A percentile compares a stretch with the other conserved stretches of the same genome.
Evolutionary conservation across 192 early-diverging fungal species (phyloP).

Genomic region (Backusella australiensis): DNA sequence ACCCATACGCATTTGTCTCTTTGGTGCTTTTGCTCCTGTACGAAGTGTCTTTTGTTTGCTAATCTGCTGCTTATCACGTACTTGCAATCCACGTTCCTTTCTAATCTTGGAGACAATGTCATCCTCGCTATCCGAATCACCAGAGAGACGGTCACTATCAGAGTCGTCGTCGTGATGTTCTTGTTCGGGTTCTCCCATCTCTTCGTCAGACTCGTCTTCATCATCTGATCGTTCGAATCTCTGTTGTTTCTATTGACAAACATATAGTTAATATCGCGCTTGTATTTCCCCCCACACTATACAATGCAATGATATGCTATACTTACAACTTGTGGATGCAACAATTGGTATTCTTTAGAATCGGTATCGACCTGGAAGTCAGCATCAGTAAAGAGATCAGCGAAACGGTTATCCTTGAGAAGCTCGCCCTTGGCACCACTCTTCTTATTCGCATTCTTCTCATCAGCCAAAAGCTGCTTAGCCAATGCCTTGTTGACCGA

Average conservation of each 20-base stretch:
- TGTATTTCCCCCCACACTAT: not conserved
- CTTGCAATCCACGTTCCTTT: slow-evolving; percentile 27
- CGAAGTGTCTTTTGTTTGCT: slow-evolving; percentile 14
- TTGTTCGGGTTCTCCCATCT: slow-evolving; percentile 17
- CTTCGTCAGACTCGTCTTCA: slow-evolving; percentile 29
- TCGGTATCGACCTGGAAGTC: slow-evolving; percentile 90
- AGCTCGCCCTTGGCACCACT: slow-evolving; percentile 41
- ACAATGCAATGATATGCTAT: not conserved
- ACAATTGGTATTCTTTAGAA: slow-evolving; percentile 77
- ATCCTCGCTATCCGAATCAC: slow-evolving; percentile 41
- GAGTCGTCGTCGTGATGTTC: slow-evolving; percentile 31
- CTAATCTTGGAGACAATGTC: slow-evolving; percentile 36
- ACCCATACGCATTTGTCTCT: slow-evolving; percentile 25
- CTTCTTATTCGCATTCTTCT: slow-evolving; percentile 41
- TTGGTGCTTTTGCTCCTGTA: slow-evolving; percentile 9
- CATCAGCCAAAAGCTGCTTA: slow-evolving; percentile 57
- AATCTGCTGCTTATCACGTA: slow-evolving; percentile 17
- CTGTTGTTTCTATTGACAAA: slow-evolving; percentile 4
- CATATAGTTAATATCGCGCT: not conserved
- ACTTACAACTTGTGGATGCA: slow-evolving; percentile 46
- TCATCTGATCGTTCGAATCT: slow-evolving; percentile 18
- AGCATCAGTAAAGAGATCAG: slow-evolving; percentile 82
- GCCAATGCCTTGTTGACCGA: slow-evolving; percentile 93
- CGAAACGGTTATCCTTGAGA: slow-evolving; percentile 85
- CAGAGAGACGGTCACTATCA: slow-evolving; percentile 20